Base-by-base conservation (phyloP, 495 filamentous ascomycete species). In the Tuber aestivum region DNA sequence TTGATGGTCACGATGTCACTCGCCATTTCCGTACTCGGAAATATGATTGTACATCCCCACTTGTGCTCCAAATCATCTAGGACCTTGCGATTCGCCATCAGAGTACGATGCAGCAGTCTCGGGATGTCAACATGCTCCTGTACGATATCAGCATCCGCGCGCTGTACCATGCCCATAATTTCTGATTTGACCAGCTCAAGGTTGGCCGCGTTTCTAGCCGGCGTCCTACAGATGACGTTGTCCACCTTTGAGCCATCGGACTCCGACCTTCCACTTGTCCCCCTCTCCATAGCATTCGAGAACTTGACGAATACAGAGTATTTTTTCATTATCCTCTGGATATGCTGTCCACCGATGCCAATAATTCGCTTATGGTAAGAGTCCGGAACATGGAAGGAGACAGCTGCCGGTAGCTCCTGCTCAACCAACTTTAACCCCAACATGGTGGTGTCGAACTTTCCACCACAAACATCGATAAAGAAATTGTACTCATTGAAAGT, bases 281-380 rank as follows among this genome's bases (percentile, higher is more conserved):
- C 87, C 80, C 95, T 92, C 84, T 99, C 95, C 96, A 98, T 98
- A 40, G 96, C 95, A 82, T 99, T 99, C 78, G 94, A 97, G 83
- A 99, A 99, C 84, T 99, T 99, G 86, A 99, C 95, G 78, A 98
- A 99, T 75, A 99, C 95, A 2, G 95, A 99, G 86, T 99, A 96
- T 85, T 97, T 97, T 87, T 99, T 99, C 95, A 98, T 99, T 86
- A 98, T 98, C 75, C 94, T 94, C 83, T 99, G 95, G 81, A 99
- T 99, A 81, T 98, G 96, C 83, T 97, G 94, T 27, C 95, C 95
- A 76, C 95, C 96, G 76, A 98, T 97, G 73, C 95, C 95, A 78
- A 99, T 99, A 78, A 99, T 99, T 65, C 96, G 93, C 86, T 98
- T 99, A 85, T 99, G 95, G 83, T 99, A 99, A 82, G 97, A 94